Conservation (phyloP, 169 alveolate species). For the Eimeria praecox region DNA sequence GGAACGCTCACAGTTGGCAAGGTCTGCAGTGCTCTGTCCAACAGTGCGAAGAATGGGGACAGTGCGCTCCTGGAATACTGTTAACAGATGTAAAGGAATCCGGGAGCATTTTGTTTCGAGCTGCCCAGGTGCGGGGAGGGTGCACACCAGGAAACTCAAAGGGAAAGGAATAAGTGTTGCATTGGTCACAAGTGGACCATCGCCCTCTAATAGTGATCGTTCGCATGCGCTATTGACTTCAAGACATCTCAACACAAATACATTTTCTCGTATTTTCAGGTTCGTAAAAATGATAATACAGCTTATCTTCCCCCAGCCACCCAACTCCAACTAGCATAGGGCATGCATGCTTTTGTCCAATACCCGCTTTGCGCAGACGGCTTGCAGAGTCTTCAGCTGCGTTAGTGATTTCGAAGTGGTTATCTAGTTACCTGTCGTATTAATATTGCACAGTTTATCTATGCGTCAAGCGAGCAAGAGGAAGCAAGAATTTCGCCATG, state of each 20-base stretch:
- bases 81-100: background rate
- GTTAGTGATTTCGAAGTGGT: background rate
- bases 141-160: background rate
- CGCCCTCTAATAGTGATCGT: background rate
- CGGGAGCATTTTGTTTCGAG: background rate
- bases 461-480: background rate
- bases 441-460: background rate
- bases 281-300: background rate
- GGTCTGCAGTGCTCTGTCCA: background rate
- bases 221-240: background rate
- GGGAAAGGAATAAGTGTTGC: background rate
- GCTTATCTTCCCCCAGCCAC: background rate
- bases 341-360: background rate
- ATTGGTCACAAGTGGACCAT: constrained; percentile 47
- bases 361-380: background rate
- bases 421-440: background rate
- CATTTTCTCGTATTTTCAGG: background rate
- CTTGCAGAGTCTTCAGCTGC: background rate
- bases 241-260: background rate
- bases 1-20: background rate
- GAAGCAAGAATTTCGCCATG: background rate
- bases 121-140: background rate
- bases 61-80: background rate
- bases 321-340: background rate
- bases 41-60: background rate